Base-by-base conservation (phyloP, 805 yeast species). In the Saturnispora gosingensis region DNA sequence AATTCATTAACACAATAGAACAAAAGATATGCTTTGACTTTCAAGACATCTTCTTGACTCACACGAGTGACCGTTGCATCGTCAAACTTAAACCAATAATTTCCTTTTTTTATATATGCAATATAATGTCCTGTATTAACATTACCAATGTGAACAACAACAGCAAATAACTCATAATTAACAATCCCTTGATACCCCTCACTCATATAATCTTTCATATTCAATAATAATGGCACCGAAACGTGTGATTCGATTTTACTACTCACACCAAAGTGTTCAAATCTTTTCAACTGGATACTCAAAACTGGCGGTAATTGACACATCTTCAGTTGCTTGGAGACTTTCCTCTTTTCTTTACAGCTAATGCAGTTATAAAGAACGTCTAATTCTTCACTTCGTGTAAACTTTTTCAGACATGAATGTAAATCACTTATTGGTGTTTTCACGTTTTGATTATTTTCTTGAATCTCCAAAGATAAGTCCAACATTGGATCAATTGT, bases 81-180 rank as follows among this genome's bases (percentile, higher is more conserved):
- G 63, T 93, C 97, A 64, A 89, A 90, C 64, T 80, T 82, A 64
- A 85, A 85, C 99, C 99, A 93, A 59, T 77, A 74, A 42, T 78
- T 76, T n/a, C 78, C 71, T 50, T 74, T 78, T 63, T 90, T 91
- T 54, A 87, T 77, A 60, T 83, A 75, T 16, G 93, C 83, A 13
- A 90, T 77, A 65, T 93, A 93, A 66, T 93, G 99, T 10, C 99
- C 99, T 2, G 97, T 93, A 64, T 88, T 88, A 6, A 91, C 93
- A 18, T 91, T 82, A 1, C 99, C 99, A 34, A 81, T 82, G 66
- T 93, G 99, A 59, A 88, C 81, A 9, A 93, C 84, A 32, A 90
- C 79, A 2, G 91, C 96, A 67, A 82, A 88, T 42, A 93, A 73
- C 67, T 91, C 97, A 67, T 85, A 91, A 2, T 80, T 67, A 9